These are phyloP conservation scores for Kernera saxatilis DNA, from an alignment of 345 rosid species.

Conservation along the genomic window DNA sequence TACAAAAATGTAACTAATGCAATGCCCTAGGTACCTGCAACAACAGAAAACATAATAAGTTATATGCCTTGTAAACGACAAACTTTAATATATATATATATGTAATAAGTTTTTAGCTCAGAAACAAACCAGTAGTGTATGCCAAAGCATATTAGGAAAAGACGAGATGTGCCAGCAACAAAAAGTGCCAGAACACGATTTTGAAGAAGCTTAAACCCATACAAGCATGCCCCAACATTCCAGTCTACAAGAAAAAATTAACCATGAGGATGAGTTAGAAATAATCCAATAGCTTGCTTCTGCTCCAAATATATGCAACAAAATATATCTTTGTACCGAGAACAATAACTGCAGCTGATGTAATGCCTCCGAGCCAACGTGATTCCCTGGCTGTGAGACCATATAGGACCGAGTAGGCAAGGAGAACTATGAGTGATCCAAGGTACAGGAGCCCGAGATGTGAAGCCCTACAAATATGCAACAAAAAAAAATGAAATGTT, in stretches of 20 bases:
- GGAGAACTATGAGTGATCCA: conserved; percentile 81
- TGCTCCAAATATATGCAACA: conserved; percentile 10
- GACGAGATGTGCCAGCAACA: conserved; percentile 85
- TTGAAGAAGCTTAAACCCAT: conserved; percentile 87
- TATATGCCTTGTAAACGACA: conserved; percentile 7
- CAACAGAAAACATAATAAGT: conserved; percentile 12
- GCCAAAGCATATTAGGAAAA: conserved; percentile 97
- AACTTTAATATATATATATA: not conserved
- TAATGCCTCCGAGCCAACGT: conserved; percentile 93
- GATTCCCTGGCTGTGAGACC: conserved; percentile 94
- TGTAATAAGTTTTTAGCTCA: conserved; percentile 6
- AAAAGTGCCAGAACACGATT: conserved; percentile 88
- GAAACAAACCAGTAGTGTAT: conserved; percentile 93
- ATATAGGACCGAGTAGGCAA: conserved; percentile 85
- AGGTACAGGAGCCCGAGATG: conserved; percentile 90
- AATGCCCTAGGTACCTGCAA: conserved; percentile 96
- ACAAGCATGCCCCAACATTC: conserved; percentile 98
- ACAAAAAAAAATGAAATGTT: not conserved
- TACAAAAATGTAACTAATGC: conserved; percentile 91
- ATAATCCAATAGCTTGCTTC: not conserved
- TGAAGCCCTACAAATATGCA: conserved; percentile 64
- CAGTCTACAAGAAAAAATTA: conserved; percentile 58
- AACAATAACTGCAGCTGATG: conserved; percentile 91
- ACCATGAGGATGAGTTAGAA: conserved; percentile 12
- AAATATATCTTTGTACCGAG: conserved; percentile 52